Evolutionary conservation across 2,329 filamentous ascomycete species (phyloP), one percentile per base, ranked within the genome.

Genomic region (Lasiodiplodia hormozganensis): DNA sequence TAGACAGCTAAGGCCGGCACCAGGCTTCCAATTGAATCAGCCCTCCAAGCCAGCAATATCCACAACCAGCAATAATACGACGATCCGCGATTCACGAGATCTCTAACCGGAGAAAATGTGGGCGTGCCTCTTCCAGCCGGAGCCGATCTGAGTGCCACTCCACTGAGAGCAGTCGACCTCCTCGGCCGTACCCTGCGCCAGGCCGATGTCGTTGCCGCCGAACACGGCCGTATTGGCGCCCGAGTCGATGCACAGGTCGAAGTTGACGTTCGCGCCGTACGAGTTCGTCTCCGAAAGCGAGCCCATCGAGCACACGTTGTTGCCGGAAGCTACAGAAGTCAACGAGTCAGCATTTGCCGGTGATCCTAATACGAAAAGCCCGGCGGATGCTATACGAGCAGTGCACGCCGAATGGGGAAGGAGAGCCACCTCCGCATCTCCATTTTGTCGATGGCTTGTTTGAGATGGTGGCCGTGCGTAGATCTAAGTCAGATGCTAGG

Each of bases 221-320:
- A 82, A 82, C 62, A 82, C 71, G 3, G 80, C 80, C 8, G 62
- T 71, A 16, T 72, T 73, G 8, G 80, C 80, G 14, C 77, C 79
- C 12, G 74, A 75, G 68, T 82, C 80, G 25, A 73, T 76, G 74
- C 80, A 82, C 40, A 81, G 73, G 67, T 82, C 79, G 70, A 82
- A 81, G 72, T 82, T 79, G 62, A 81, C 73, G 52, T 80, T 78
- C 8, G 76, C 79, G 5, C 80, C 80, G 70, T 79, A 80, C 67
- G 75, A 77, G 70, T 81, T 81, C 2, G 76, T 76, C 3, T 73
- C 75, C 12, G 67, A 66, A 1, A 80, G 71, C 4, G 73, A 73
- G 12, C 71, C 72, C 73, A 80, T 78, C 5, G 77, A 65, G 70
- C 80, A 82, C 16, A 81, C 71, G 25, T 78, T 74, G 67, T 82